phyloP scores from a whole-genome alignment of 345 rosid genomes.

The Rhizophora apiculata region DNA sequence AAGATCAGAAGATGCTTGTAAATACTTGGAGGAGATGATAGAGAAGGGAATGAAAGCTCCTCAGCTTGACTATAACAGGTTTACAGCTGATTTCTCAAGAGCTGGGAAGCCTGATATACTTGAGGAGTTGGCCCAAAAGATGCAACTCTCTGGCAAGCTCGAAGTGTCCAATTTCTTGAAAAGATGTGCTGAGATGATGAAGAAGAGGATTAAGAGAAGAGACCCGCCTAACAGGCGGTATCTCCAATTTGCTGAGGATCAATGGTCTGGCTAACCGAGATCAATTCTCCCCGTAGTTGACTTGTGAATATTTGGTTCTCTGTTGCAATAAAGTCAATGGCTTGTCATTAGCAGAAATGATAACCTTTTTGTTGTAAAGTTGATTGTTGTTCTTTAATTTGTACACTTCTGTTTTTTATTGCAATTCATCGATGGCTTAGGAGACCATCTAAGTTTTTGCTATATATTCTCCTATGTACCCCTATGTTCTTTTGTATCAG shows the following conservation, averaged over 20 bases:
- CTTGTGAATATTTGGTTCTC: constrained; percentile 3
- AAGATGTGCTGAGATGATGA: constrained; percentile 60
- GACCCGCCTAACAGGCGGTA: constrained; percentile 21
- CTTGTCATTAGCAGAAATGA: background rate
- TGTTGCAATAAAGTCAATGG: background rate
- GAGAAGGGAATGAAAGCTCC: constrained; percentile 91
- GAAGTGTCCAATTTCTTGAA: constrained; percentile 62
- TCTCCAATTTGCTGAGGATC: background rate
- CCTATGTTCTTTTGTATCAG: too few relatives aligned
- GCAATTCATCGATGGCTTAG: too few relatives aligned
- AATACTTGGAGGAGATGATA: constrained; percentile 75
- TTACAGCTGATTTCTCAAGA: constrained; percentile 72
- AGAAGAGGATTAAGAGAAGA: constrained; percentile 44
- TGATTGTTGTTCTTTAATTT: background rate
- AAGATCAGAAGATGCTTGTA: constrained; percentile 72
- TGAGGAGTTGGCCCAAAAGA: constrained; percentile 68
- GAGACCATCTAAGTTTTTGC: too few relatives aligned
- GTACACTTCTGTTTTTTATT: too few relatives aligned
- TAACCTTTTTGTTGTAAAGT: constrained; percentile 3
- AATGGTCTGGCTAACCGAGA: background rate
- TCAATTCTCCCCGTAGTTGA: background rate
- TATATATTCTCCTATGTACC: too few relatives aligned
- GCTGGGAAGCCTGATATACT: constrained; percentile 64
- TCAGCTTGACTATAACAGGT: constrained; percentile 74
- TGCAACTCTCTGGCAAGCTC: constrained; percentile 70